Evolutionary conservation across 176 grass and related monocot genomes (phyloP), one percentile per base, ranked within the genome.

Genomic region (Dendrocalamus sinicus): DNA sequence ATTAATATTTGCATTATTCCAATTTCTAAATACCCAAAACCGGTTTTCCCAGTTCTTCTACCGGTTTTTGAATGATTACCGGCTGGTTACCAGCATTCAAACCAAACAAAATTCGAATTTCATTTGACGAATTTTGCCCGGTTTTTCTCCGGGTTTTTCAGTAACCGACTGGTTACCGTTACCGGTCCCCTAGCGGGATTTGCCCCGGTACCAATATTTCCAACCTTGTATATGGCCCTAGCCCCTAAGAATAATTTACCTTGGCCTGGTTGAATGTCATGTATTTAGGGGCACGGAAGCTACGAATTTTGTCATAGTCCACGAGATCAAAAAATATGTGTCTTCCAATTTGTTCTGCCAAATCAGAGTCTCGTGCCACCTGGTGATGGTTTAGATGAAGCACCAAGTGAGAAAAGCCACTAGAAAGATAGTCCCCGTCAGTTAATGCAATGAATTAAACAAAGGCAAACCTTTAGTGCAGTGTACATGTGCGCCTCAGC

Each of bases 401-500:
- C 45, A 58, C 11, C 17, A 47, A 68, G 4, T 71, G 72, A 89
- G 75, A 91, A 68, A 28, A 48, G 65, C 26, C 55, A 87, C 65
- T 47, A 24, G 47, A 73, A 78, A 17, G 16, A 60, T 58, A 61
- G 20, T 14, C 23, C 7, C 30, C 32, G 79, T 67, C 37, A 67
- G 61, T 76, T 23, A 79, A 20, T 7, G 30, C 1, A 64, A 58
- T 14, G 17, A 37, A 44, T 8, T 54, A 84, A 58, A 62, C 30
- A 67, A 60, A 80, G 55, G 14, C 20, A 48, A 76, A 95, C 93
- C 93, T 95, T 95, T 72, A 95, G 86, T 60, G 89, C 70, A 63
- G 82, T 92, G 86, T 74, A 95, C 82, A 95, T 89, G 79, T 95
- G 93, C 81, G 93, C 93, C 75, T 95, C 93, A 57, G 93, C 90